Conservation (phyloP, 805 yeast genomes). For the Hanseniaspora lachancei region DNA sequence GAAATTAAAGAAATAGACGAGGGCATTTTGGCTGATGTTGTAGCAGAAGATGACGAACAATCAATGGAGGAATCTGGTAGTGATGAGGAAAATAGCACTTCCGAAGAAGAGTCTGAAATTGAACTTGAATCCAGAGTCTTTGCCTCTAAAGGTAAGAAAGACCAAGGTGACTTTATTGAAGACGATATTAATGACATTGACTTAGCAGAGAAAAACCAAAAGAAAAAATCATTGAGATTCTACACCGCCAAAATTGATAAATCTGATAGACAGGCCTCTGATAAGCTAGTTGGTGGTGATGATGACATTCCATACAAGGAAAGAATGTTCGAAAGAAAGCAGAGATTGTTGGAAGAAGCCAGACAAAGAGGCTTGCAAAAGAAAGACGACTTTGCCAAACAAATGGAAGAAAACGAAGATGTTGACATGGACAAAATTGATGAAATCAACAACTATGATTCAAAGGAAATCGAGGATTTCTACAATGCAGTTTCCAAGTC, state of each 20-base stretch:
- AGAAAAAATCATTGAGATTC: slow-evolving; percentile 76
- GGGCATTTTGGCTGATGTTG: slow-evolving; percentile 17
- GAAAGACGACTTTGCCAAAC: slow-evolving; percentile 37
- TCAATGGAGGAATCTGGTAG: slow-evolving; percentile 16
- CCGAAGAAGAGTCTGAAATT: slow-evolving; percentile 18
- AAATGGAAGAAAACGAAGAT: slow-evolving; percentile 29
- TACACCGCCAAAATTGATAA: slow-evolving; percentile 95
- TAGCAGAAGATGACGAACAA: slow-evolving; percentile 21
- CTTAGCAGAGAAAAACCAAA: slow-evolving; percentile 67
- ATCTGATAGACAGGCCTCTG: slow-evolving; percentile 48
- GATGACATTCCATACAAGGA: slow-evolving; percentile 84
- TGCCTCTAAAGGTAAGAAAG: slow-evolving; percentile 16
- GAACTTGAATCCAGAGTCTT: slow-evolving; percentile 23
- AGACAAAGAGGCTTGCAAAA: slow-evolving; percentile 58
- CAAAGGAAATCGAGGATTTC: slow-evolving; percentile 43
- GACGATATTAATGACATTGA: slow-evolving; percentile 68
- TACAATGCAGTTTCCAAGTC: slow-evolving; percentile 42
- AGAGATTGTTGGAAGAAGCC: slow-evolving; percentile 76
- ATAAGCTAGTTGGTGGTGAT: slow-evolving; percentile 56
- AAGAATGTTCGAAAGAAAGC: slow-evolving; percentile 79
- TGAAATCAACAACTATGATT: slow-evolving; percentile 29
- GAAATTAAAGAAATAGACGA: slow-evolving; percentile 17
- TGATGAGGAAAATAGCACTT: slow-evolving; percentile 12
- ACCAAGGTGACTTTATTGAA: slow-evolving; percentile 51
- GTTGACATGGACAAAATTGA: not conserved